Conservation (phyloP, 768 basidiomycete species). For the Coprinopsis sp. region DNA sequence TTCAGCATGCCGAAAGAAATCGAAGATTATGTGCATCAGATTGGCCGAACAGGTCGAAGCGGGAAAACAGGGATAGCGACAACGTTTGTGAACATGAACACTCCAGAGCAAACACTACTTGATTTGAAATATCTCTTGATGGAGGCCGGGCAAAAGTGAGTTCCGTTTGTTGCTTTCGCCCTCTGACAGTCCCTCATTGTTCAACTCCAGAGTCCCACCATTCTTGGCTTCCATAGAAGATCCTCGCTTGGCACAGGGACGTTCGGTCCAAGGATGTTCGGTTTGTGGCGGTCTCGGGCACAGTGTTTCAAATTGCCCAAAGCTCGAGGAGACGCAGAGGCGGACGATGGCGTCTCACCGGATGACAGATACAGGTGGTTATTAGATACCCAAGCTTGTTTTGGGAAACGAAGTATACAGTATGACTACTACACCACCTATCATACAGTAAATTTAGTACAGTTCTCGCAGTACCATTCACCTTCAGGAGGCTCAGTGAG, state of each 20-base stretch:
- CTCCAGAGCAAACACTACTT: conserved; percentile 90
- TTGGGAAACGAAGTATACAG: not conserved
- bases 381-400: conserved; percentile 4
- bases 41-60: conserved; percentile 94
- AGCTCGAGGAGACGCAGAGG: conserved; percentile 89
- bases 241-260: conserved; percentile 76
- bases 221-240: conserved; percentile 90
- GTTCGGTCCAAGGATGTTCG: conserved; percentile 80
- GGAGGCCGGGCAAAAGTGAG: conserved; percentile 95
- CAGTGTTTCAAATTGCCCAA: conserved; percentile 91
- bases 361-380: conserved; percentile 59
- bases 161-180: not conserved
- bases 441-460: conserved; percentile 25
- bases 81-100: conserved; percentile 98
- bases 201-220: conserved; percentile 72
- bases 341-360: conserved; percentile 88
- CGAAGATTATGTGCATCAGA: conserved; percentile 99
- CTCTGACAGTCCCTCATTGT: conserved; percentile 4
- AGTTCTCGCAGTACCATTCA: conserved; percentile 73
- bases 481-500: conserved; percentile 54
- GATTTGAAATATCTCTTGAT: conserved; percentile 96
- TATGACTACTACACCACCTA: not conserved
- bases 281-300: conserved; percentile 98
- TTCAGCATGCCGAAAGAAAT: conserved; percentile 99
- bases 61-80: conserved; percentile 99